A percentile compares a stretch with the other conserved stretches of the same genome.
Conservation (phyloP, 495 filamentous ascomycete species). For the Aspergillus sclerotioniger region DNA sequence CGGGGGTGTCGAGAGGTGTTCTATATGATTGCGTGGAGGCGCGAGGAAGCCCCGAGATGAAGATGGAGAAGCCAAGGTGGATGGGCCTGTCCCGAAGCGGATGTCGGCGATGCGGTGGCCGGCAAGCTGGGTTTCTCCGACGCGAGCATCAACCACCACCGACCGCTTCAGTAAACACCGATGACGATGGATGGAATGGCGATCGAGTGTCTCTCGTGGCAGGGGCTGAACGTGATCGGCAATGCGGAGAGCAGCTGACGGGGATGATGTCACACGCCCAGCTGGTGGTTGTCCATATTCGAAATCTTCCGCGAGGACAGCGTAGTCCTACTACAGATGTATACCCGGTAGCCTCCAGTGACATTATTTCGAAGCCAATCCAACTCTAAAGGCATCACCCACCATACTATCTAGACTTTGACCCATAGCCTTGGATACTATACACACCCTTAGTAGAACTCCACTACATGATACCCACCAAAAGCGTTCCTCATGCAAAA, state of each 20-base stretch:
- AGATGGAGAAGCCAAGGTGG: not conserved
- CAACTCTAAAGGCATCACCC: too few species aligned
- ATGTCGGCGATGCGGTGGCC: constrained; percentile 6
- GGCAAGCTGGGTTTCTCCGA: constrained; percentile 1
- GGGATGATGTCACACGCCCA: constrained; percentile 30
- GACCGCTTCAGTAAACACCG: not conserved
- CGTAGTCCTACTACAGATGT: too few species aligned
- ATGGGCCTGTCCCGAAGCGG: not conserved
- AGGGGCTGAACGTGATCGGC: not conserved
- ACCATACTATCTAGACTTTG: too few species aligned
- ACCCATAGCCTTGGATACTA: too few species aligned
- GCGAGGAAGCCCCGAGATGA: not conserved
- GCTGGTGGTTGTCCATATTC: too few species aligned
- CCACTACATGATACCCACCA: too few species aligned
- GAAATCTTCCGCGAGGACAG: too few species aligned
- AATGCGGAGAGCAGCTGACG: constrained; percentile 9
- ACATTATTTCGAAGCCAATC: too few species aligned
- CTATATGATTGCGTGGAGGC: not conserved
- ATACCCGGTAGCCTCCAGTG: too few species aligned
- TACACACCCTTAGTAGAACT: too few species aligned
- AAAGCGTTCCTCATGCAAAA: too few species aligned
- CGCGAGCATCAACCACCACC: not conserved
- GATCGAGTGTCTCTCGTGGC: not conserved
- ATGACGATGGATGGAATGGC: not conserved
- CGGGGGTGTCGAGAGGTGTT: not conserved